Evolutionary conservation across 257 asterid genomes (phyloP), one percentile per base, ranked within the genome.

Genomic region (Plantago ovata): DNA sequence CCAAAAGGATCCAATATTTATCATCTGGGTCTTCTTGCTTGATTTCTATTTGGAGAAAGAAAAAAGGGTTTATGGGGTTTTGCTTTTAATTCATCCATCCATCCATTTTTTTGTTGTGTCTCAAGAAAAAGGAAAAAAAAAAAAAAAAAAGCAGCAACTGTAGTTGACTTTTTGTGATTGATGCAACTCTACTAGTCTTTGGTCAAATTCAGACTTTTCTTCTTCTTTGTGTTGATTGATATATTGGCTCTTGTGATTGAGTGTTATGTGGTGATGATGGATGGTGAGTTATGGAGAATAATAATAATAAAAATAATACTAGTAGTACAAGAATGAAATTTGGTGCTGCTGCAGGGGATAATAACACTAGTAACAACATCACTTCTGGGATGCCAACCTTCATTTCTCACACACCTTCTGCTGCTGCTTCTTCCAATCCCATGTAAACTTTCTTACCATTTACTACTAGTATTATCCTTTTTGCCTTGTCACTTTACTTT

Each of bases 371-470:
- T n/a, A n/a, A n/a, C n/a, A 69, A 75, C 51, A 69, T 52, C 54
- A 18, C 66, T 71, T 60, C 80, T 76, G 89, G 69, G 82, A 36
- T 55, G 32, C 95, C 98, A 64, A 87, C 95, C 83, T 87, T 87
- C 75, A 65, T 75, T 73, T 75, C 94, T 68, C 93, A 80, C 69
- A 49, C 81, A 22, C 78, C 84, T 48, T 61, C n/a, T n/a, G n/a
- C n/a, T n/a, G n/a, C n/a, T n/a, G n/a, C n/a, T n/a, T n/a, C 61
- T 74, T 68, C 87, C 47, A 81, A 73, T 76, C 74, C 77, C 68
- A 87, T 81, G 98, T 85, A 84, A 69, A 14, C 58, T 40, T 69
- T 70, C 55, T 47, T 47, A 47, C n/a, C n/a, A n/a, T n/a, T n/a
- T n/a, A n/a, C n/a, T 28, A 8, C 36, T 28, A 1, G 7, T 3